A percentile compares a stretch with the other conserved stretches of the same genome.
Evolutionary conservation across 768 basidiomycete genomes (phyloP).

Genomic region (Kwoniella sp.): DNA sequence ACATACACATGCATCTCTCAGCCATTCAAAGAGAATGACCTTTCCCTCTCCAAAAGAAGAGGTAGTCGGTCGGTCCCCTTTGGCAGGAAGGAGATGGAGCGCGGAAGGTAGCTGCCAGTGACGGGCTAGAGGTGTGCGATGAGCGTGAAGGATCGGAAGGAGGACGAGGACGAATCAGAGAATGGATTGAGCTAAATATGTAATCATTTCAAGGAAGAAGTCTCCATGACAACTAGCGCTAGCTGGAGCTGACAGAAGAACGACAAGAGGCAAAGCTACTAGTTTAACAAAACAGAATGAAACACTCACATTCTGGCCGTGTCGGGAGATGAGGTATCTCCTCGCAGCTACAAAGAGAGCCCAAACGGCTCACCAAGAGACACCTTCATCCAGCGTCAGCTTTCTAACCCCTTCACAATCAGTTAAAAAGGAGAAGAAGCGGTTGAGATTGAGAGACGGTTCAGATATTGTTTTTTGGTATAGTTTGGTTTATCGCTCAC

Average conservation of each 20-base stretch:
- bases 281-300: not conserved
- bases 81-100: not conserved
- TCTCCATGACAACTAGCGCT: not conserved
- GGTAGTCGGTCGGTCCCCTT: slow-evolving; percentile 23
- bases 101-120: not conserved
- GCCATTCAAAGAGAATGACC: not conserved
- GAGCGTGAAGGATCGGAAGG: slow-evolving; percentile 26
- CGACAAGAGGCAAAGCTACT: not conserved
- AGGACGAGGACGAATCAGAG: slow-evolving; percentile 42
- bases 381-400: not conserved
- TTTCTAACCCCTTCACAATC: too few species aligned
- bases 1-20: not conserved
- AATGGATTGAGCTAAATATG: slow-evolving; percentile 56
- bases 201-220: slow-evolving; percentile 41
- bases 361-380: not conserved
- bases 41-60: slow-evolving; percentile 8
- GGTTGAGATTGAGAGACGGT: slow-evolving; percentile 5
- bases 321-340: slow-evolving; percentile 1
- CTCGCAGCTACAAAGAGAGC: too few species aligned
- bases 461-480: slow-evolving; percentile 54
- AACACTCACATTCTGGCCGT: slow-evolving; percentile 3
- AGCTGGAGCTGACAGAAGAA: not conserved
- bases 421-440: not conserved
- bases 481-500: slow-evolving; percentile 48
- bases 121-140: slow-evolving; percentile 30